These are phyloP conservation scores for Cucumis melo DNA, from an alignment of 306 rosid species.

Conservation along the genomic window DNA sequence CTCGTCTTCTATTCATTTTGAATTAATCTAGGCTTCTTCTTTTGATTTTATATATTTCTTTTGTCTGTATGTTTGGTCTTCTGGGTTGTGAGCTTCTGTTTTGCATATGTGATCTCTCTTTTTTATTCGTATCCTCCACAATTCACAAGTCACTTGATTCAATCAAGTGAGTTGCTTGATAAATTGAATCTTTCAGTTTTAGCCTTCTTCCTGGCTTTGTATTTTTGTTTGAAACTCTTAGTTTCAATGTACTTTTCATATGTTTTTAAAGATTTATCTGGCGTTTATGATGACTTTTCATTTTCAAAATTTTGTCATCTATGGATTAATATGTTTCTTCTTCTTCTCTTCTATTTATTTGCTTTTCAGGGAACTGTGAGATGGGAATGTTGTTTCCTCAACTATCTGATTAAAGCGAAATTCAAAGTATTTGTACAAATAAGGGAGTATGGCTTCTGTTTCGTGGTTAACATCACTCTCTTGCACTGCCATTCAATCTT, in stretches of 20 bases:
- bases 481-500: constrained; percentile 28
- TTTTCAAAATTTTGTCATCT: neutral
- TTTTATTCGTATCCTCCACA: neutral
- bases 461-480: constrained; percentile 45
- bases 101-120: neutral
- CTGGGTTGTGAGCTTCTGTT: neutral
- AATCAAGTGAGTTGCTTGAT: neutral
- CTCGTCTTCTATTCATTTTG: neutral
- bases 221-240: neutral
- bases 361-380: neutral
- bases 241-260: neutral
- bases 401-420: neutral
- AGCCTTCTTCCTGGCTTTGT: neutral
- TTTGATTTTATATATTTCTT: neutral
- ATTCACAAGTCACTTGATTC: neutral
- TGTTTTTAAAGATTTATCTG: neutral
- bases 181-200: neutral
- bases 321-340: neutral
- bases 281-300: neutral
- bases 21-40: neutral
- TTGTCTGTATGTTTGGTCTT: neutral
- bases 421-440: neutral
- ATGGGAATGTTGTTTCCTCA: neutral
- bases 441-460: constrained; percentile 26
- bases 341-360: neutral